phyloP scores from a whole-genome alignment of 1,139 yeast species.

The Magnusiomyces paraingens region DNA sequence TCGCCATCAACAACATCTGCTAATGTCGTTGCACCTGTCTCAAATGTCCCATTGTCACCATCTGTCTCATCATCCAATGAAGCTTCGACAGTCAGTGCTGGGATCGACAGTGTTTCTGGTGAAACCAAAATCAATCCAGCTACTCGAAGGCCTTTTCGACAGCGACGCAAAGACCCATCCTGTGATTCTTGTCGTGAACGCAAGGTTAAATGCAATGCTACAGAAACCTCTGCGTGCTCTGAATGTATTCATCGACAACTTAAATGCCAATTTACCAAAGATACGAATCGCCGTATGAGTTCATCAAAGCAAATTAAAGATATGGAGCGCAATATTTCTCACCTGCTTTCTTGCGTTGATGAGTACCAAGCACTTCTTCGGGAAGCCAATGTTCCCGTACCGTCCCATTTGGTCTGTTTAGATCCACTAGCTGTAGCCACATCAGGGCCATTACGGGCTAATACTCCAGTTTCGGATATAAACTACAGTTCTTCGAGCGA shows the following conservation, averaged over 20 bases:
- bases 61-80: background rate
- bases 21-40: background rate
- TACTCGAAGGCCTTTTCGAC: constrained; percentile 26
- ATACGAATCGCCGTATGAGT: constrained; percentile 25
- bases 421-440: constrained; percentile 13
- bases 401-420: constrained; percentile 19
- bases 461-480: background rate
- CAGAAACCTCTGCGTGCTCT: constrained; percentile 28
- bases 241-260: constrained; percentile 28
- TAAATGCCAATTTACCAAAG: constrained; percentile 30
- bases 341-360: constrained; percentile 14
- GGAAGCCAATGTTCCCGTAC: constrained; percentile 20
- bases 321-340: constrained; percentile 19
- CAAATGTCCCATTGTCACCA: background rate
- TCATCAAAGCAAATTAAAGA: constrained; percentile 23
- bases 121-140: background rate
- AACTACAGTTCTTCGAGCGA: background rate
- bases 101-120: background rate
- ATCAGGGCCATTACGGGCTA: background rate
- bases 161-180: constrained; percentile 30
- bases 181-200: constrained; percentile 33
- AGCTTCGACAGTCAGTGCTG: background rate
- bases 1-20: background rate
- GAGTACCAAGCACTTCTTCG: constrained; percentile 18
- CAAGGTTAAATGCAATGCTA: constrained; percentile 32